These are phyloP conservation scores for Cerrena zonata DNA, from an alignment of 1,284 basidiomycete species.

Conservation along the genomic window DNA sequence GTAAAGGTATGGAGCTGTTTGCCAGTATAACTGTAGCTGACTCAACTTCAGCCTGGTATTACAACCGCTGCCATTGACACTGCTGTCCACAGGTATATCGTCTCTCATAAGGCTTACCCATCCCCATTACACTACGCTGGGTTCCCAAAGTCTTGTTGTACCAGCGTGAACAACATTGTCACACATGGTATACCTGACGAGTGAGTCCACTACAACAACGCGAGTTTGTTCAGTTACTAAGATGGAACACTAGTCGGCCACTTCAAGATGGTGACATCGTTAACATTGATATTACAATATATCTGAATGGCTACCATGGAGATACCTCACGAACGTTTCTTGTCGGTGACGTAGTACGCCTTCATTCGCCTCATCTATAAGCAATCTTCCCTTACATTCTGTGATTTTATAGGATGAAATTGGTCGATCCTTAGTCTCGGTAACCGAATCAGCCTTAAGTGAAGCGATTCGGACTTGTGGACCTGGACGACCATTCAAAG, in stretches of 20 bases:
- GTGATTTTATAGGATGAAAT: conserved; percentile 51
- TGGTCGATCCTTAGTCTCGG: conserved; percentile 57
- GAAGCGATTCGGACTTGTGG: conserved; percentile 73
- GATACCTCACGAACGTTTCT: conserved; percentile 81
- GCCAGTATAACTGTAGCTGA: conserved; percentile 3
- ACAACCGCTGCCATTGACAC: conserved; percentile 74
- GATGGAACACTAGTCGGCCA: conserved; percentile 49
- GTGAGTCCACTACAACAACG: conserved; percentile 35
- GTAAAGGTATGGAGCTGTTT: conserved; percentile 39
- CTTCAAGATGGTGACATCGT: conserved; percentile 77
- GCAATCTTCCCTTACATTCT: conserved; percentile 1
- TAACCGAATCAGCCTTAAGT: conserved; percentile 64
- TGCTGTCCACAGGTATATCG: conserved; percentile 65
- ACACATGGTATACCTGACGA: conserved; percentile 85
- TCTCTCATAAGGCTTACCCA: conserved; percentile 74
- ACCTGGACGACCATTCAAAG: conserved; percentile 67
- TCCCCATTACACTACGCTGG: conserved; percentile 79
- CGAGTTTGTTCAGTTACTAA: conserved; percentile 5
- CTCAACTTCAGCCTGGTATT: conserved; percentile 52
- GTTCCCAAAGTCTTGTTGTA: conserved; percentile 85
- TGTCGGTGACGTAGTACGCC: conserved; percentile 66
- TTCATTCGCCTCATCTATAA: not conserved
- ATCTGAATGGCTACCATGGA: conserved; percentile 74
- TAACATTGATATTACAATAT: conserved; percentile 82
- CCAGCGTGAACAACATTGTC: conserved; percentile 81